These are phyloP conservation scores for Zygotorulaspora florentina DNA, from an alignment of 805 yeast genomes.

Conservation along the genomic window DNA sequence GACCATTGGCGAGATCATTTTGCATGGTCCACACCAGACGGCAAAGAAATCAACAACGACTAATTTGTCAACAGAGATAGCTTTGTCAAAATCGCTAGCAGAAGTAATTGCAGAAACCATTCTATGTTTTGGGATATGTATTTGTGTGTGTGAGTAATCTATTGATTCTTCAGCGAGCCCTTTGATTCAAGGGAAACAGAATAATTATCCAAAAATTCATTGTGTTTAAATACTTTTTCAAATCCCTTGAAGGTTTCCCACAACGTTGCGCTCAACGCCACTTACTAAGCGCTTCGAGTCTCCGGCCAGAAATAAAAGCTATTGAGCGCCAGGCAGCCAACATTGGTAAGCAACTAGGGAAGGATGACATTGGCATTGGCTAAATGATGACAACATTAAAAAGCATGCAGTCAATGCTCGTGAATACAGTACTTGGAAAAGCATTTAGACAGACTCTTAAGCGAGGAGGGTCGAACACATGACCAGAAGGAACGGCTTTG, in stretches of 20 bases:
- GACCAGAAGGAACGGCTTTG: too few relatives aligned
- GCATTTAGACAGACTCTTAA: too few relatives aligned
- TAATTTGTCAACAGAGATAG: conserved; percentile 58
- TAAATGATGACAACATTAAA: too few relatives aligned
- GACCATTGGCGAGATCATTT: conserved; percentile 90
- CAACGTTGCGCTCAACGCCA: conserved; percentile 3
- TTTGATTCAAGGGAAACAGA: neutral
- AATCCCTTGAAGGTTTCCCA: conserved; percentile 1
- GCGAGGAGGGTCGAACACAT: too few relatives aligned
- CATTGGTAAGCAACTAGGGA: neutral
- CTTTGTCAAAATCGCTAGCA: conserved; percentile 61
- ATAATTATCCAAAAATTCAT: neutral
- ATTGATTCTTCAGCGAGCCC: neutral
- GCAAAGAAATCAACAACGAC: conserved; percentile 96
- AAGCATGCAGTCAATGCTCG: too few relatives aligned
- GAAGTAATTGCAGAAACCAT: conserved; percentile 54
- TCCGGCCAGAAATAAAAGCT: neutral
- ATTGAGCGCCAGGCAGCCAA: too few relatives aligned
- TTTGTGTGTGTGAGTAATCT: conserved; percentile 1
- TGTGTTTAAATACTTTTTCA: conserved; percentile 4
- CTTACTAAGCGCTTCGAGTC: conserved; percentile 14
- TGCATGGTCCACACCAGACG: conserved; percentile 99
- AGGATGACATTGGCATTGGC: too few relatives aligned
- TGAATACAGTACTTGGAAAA: too few relatives aligned
- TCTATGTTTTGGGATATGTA: conserved; percentile 15